Conservation (phyloP, 1,284 basidiomycete genomes). For the Hemileia vastatrix region DNA sequence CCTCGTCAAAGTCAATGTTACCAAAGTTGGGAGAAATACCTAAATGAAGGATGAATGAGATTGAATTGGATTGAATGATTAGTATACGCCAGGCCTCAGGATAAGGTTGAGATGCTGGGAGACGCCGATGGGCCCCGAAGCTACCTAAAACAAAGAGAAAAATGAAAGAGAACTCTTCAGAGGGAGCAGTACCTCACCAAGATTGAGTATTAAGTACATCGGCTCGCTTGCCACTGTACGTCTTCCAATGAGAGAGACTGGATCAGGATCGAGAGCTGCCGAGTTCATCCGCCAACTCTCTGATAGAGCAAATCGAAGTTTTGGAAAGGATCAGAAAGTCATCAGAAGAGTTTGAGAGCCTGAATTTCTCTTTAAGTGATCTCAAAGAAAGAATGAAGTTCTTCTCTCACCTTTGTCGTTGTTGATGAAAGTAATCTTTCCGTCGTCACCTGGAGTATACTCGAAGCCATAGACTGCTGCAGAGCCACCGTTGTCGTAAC, state of each 20-base stretch:
- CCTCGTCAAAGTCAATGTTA: conserved; percentile 40
- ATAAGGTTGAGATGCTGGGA: too few species aligned
- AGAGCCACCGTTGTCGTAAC: neutral
- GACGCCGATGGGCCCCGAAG: too few species aligned
- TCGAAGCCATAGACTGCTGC: conserved; percentile 10
- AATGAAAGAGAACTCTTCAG: too few species aligned
- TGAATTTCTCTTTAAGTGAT: too few species aligned
- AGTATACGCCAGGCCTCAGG: too few species aligned
- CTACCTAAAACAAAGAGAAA: too few species aligned
- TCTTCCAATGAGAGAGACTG: conserved; percentile 56
- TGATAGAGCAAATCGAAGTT: neutral
- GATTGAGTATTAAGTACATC: conserved; percentile 49
- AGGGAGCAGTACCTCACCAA: conserved; percentile 11
- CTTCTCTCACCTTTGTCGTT: neutral
- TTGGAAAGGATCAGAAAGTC: neutral
- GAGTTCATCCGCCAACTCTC: conserved; percentile 60
- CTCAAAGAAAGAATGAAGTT: neutral
- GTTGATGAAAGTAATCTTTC: conserved; percentile 22
- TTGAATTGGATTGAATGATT: too few species aligned
- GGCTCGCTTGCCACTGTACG: conserved; percentile 74
- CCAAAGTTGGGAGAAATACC: conserved; percentile 28
- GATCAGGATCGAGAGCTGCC: conserved; percentile 60
- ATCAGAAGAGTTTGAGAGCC: too few species aligned
- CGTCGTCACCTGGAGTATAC: conserved; percentile 19
- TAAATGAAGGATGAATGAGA: conserved; percentile 24